Evolutionary conservation across 768 basidiomycete species (phyloP).

Genomic region (Hericium coralloides): DNA sequence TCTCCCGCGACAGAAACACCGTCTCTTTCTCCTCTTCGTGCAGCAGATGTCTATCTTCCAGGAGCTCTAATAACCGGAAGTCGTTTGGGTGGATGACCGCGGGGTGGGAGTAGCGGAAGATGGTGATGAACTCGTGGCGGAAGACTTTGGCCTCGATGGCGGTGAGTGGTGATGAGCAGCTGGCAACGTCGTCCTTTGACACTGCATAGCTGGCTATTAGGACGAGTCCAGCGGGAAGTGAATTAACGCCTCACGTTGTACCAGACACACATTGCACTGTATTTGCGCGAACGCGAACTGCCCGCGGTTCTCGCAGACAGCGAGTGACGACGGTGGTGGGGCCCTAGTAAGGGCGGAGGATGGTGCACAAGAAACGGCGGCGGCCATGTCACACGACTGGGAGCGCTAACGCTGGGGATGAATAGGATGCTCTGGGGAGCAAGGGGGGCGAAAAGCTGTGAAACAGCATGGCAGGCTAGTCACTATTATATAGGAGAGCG

Average conservation of each 20-base stretch:
- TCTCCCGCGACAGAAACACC: conserved; percentile 26
- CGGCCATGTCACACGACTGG: not conserved
- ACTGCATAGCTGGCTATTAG: not conserved
- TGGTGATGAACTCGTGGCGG: conserved; percentile 31
- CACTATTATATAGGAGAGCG: too few relatives aligned
- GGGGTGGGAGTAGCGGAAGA: conserved; percentile 29
- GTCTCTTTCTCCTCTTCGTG: conserved; percentile 27
- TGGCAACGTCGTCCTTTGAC: conserved; percentile 5
- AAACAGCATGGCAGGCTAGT: too few relatives aligned
- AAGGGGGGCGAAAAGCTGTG: too few relatives aligned
- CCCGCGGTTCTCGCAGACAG: not conserved
- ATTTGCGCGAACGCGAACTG: conserved; percentile 16
- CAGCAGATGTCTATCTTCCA: conserved; percentile 21
- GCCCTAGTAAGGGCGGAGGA: not conserved
- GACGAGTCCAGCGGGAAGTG: not conserved
- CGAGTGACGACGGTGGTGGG: not conserved
- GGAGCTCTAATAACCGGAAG: conserved; percentile 25
- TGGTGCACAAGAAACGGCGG: not conserved
- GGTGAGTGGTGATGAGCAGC: conserved; percentile 21
- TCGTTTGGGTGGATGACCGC: conserved; percentile 26
- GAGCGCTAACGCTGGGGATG: too few relatives aligned
- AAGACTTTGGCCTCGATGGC: conserved; percentile 24
- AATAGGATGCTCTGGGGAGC: too few relatives aligned
- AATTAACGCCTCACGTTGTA: conserved; percentile 10
- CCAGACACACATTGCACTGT: conserved; percentile 14